Evolutionary conservation across 306 rosid genomes (phyloP), one percentile per base, ranked within the genome.

Genomic region (Glycine soja): DNA sequence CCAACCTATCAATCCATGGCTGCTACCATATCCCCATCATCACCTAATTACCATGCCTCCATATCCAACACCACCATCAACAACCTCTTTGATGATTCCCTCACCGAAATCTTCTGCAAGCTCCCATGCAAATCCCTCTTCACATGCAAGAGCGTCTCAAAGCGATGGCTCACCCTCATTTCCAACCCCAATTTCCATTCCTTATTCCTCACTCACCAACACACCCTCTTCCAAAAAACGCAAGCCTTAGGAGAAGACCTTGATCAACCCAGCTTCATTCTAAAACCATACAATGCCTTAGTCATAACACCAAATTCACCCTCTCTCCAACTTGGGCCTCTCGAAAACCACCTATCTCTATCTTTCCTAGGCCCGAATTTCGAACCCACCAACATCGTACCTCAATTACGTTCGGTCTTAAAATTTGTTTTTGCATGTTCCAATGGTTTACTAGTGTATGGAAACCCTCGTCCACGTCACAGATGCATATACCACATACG

Each of bases 91-190:
- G 69, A 74, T 2, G 84, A 81, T 52, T 30, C 84, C 50, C 75
- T 81, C 45, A 10, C 58, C 1, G 80, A 81, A 65, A 81, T 81
- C 68, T 74, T 53, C 3, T 65, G 80, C 16, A 47, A 32, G 15
- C 75, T 81, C 34, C 48, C 84, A 6, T 81, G 84, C 75, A 64
- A 70, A 81, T 10, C 56, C 30, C 75, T 63, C n/a, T 72, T 71
- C 56, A 34, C 18, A 71, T 61, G 83, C 42, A 80, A 80, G 16
- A 48, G 78, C 48, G 72, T 71, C 11, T 80, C 78, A 72, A 71
- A 80, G 56, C 83, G 40, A 48, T 80, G 83, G 78, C 42, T 1
- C 10, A 45, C 72, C 7, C 19, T 71, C 1, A 50, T 80, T 19
- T 80, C 73, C 30, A 42, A 80, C 13, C 32, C 61, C 7, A 61